Base-by-base conservation (phyloP, 495 filamentous ascomycete species). In the Parathielavia hyrcaniae region DNA sequence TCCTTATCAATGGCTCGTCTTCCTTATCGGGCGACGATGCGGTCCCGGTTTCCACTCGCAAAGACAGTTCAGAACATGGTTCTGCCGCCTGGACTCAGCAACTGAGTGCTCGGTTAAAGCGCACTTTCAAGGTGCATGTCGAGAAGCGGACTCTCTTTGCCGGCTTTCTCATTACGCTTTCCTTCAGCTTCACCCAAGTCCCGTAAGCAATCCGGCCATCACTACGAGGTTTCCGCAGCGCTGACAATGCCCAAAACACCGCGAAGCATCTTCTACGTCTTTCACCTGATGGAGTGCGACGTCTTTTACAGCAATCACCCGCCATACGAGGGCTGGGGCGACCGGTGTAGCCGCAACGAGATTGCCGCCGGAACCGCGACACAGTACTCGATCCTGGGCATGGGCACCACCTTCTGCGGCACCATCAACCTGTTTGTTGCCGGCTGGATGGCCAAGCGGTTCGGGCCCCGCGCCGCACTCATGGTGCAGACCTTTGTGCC, bases 271-370 rank as follows among this genome's bases (percentile, higher is more conserved):
- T 76, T 83, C 55, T 83, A 82, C 58, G 79, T 76, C 16, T 82
- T 84, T 55, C 75, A 79, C 43, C 61, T 81, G 19, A 82, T 84
- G 80, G 77, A 76, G 54, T 84, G 81, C 65, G 77, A 83, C 45
- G 73, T 75, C 49, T 84, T 78, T 66, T 84, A 82, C 66, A 41
- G 34, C 19, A 70, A 66, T 14, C 70, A 77, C 38, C 72, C 80
- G 34, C 71, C 67, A 7, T 70, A 59, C 35, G 26, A 61, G 14
- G 67, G 71, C 14, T 22, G 61, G 35, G 64, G 71, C 23, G 71
- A 77, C 47, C 74, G 77, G 13, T 84, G 81, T 58, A 65, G 61
- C 34, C 67, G 71, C 22, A 71, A 71, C 20, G 71, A 75, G 50
- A 81, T 84, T 52, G 73, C 79, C 23, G 80, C 80, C n/a, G 70